Base-by-base conservation (phyloP, 192 early-diverging fungal species). In the Entophlyctis luteolus region DNA sequence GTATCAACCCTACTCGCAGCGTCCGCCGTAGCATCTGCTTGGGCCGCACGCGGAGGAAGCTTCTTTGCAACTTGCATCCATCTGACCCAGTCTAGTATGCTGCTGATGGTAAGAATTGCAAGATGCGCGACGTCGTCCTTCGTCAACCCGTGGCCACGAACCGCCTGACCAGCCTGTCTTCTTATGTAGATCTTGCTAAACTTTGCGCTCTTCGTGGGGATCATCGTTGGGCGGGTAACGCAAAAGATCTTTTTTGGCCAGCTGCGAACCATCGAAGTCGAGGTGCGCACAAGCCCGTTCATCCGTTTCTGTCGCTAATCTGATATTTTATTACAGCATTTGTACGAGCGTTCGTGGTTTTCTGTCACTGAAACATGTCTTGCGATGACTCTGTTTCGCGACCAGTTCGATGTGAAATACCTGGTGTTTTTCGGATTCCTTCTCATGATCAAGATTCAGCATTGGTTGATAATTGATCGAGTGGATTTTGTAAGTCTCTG, bases 331-430 rank as follows among this genome's bases (percentile, higher is more conserved):
- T 20, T 57, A 16, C 32, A 91, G 89, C 95, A 96, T 67, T 78
- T 98, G n/a, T 98, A 99, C 68, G 96, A 99, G 72, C 84, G 90
- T 25, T 90, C 93, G 10, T 99, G 96, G 96, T 92, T 95, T 75
- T 92, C 94, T 6, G 88, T 99, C 38, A 96, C 94, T 35, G 96
- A 99, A 73, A 96, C 93, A 2, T 93, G 91, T 71, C 77, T 99
- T 38, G 95, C 95, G 22, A 90, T 97, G 86, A 95, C 96, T 6
- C 88, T 96, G 38, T 93, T 99, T 76, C 83, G 92, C 35, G 95
- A 96, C 73, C 92, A 95, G 73, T 97, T 98, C 72, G 88, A 96
- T 72, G 82, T 89, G 8, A 87, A 77, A 22, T 96, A 93, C 58
- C 78, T 95, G 12, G 77, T 88, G 29, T 80, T 93, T 29, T 93